phyloP scores from a whole-genome alignment of 208 protist genomes.

The Leishmania amazonensis region DNA sequence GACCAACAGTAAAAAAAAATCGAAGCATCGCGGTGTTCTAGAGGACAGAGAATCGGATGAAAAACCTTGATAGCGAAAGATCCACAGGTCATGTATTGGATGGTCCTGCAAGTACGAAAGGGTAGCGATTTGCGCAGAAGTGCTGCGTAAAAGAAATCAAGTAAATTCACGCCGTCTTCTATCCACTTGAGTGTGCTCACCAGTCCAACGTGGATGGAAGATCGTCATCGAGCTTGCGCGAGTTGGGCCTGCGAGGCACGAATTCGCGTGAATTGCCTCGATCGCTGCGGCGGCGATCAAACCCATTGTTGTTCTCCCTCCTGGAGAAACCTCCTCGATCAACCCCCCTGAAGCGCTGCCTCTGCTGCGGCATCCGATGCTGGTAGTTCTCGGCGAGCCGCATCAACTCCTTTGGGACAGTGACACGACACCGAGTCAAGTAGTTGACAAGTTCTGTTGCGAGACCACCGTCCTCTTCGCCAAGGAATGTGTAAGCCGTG shows the following conservation, averaged over 20 bases:
- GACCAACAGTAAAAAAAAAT: not conserved
- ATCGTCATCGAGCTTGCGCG: not conserved
- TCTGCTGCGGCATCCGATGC: slow-evolving; percentile 1
- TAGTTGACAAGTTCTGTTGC: slow-evolving; percentile 75
- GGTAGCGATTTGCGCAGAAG: not conserved
- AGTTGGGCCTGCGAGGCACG: not conserved
- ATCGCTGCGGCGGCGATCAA: not conserved
- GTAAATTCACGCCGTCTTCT: not conserved
- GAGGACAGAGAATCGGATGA: not conserved
- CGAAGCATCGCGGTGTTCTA: not conserved
- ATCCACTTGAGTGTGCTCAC: not conserved
- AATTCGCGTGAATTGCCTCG: slow-evolving; percentile 2
- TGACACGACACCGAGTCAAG: slow-evolving; percentile 64
- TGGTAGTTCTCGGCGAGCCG: slow-evolving; percentile 45
- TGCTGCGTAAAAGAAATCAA: not conserved
- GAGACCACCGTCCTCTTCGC: slow-evolving; percentile 49
- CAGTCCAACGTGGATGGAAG: slow-evolving; percentile 4
- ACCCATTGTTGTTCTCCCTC: slow-evolving; percentile 3
- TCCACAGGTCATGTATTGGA: not conserved
- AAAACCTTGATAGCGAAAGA: not conserved
- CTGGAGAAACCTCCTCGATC: slow-evolving; percentile 13
- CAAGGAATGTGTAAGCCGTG: slow-evolving; percentile 87
- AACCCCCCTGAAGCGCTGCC: not conserved
- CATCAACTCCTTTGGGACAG: slow-evolving; percentile 50
- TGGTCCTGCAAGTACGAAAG: not conserved